Conservation (phyloP, 2,329 filamentous ascomycete genomes). For the Cercospora zeina region DNA sequence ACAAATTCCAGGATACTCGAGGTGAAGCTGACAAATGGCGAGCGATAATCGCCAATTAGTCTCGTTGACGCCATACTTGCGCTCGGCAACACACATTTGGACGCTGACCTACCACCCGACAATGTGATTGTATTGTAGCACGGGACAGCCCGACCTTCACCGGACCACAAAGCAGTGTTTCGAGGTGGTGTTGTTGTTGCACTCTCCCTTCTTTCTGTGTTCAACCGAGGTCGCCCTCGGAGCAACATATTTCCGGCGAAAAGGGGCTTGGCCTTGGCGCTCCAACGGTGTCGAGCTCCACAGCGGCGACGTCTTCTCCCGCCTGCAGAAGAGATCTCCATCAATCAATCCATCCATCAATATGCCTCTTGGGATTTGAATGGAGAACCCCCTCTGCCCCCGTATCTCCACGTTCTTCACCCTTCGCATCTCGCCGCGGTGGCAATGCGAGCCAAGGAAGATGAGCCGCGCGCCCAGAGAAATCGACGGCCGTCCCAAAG, state of each 20-base stretch:
- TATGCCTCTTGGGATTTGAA: background rate
- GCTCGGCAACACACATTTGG: conserved; percentile 8
- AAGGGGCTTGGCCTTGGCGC: background rate
- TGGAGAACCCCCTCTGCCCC: too few species aligned
- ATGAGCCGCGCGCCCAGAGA: conserved; percentile 7
- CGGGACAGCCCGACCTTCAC: background rate
- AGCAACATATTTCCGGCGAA: background rate
- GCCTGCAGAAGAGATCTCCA: background rate
- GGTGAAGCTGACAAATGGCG: conserved; percentile 18
- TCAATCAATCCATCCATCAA: background rate
- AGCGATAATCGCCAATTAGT: conserved; percentile 1
- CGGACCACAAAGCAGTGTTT: background rate
- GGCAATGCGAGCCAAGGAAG: conserved; percentile 3
- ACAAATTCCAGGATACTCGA: background rate
- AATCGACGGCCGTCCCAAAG: conserved; percentile 3
- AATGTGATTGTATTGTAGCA: background rate
- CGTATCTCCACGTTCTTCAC: background rate
- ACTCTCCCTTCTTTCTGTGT: background rate
- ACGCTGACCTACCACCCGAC: background rate
- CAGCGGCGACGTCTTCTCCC: background rate
- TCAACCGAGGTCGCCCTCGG: background rate
- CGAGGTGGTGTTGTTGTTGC: background rate
- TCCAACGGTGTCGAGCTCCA: background rate
- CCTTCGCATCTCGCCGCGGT: conserved; percentile 13
- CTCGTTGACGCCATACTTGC: conserved; percentile 12